These are phyloP conservation scores for Thelonectria olida DNA, from an alignment of 2,329 filamentous ascomycete genomes.

Conservation along the genomic window DNA sequence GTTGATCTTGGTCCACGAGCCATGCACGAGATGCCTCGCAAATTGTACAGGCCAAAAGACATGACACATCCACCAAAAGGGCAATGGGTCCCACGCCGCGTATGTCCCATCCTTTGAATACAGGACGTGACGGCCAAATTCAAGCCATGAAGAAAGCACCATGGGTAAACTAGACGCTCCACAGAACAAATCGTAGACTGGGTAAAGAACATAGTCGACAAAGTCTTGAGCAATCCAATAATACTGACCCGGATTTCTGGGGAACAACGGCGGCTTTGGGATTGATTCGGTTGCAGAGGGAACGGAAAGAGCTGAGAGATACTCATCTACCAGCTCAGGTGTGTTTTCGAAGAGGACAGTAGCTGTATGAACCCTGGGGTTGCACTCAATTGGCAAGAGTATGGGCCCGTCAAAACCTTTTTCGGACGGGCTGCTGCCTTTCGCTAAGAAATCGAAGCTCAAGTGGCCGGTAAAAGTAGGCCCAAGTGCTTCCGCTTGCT, in stretches of 20 bases:
- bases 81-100: constrained; percentile 63
- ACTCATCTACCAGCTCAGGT: constrained; percentile 59
- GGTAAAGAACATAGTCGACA: constrained; percentile 59
- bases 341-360: constrained; percentile 66
- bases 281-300: neutral
- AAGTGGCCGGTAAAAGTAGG: constrained; percentile 72
- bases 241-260: constrained; percentile 40
- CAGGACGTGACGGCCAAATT: constrained; percentile 49
- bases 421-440: constrained; percentile 15
- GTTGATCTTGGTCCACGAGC: constrained; percentile 72
- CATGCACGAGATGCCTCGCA: constrained; percentile 50
- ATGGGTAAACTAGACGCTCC: constrained; percentile 35
- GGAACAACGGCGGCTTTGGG: constrained; percentile 32
- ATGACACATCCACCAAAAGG: constrained; percentile 66
- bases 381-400: constrained; percentile 76
- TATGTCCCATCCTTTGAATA: constrained; percentile 66
- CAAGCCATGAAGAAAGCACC: constrained; percentile 26
- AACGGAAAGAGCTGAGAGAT: constrained; percentile 57
- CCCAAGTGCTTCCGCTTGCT: constrained; percentile 62
- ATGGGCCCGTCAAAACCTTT: constrained; percentile 35
- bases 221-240: constrained; percentile 78
- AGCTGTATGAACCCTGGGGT: constrained; percentile 75
- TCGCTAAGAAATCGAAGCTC: constrained; percentile 73
- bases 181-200: constrained; percentile 45
- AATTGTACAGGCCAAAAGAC: constrained; percentile 66